Base-by-base conservation (phyloP, 23 red algal species). In the Gracilaria caudata region DNA sequence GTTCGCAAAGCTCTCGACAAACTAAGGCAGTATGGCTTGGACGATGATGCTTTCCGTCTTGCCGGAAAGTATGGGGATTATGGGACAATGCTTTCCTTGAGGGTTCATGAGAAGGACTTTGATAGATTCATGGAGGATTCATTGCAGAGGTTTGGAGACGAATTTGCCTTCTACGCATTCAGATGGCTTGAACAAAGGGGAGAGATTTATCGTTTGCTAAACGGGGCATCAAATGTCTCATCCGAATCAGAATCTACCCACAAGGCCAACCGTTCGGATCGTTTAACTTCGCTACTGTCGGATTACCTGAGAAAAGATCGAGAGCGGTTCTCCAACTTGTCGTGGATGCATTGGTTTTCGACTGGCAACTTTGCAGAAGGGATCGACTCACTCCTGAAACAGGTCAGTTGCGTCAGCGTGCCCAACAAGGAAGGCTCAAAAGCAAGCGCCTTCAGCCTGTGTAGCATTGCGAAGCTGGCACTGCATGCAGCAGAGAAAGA, bases 261-360 rank as follows among this genome's bases (percentile, higher is more conserved):
- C 65, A 71, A n/a, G 40, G 65, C 10, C 2, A 41, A 25, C 24
- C 68, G 83, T 61, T 87, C 83, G n/a, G 73, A 90, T 21, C 64
- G 38, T 51, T 13, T 90, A n/a, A 71, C 59, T 1, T 60, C 25
- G 26, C 58, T 90, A n/a, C 41, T 90, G 73, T 54, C 58, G 61
- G 57, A 78, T 20, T 80, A 90, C 24, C 64, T 90, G n/a, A 34
- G 32, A 26, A 65, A 25, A 80, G 86, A 90, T 24, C 86, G 86
- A 13, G 63, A 56, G 33, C 46, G 51, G 33, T 71, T 45, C 35
- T 51, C 86, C 3, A 90, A 90, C 61, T 47, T 90, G 32, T 37
- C 86, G 33, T 90, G 86, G 86, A 90, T 90, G 39, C 86, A 80
- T 43, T 73, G 47, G 73, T 51, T 90, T 44, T 79, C 74, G 14